A percentile compares a stretch with the other conserved stretches of the same genome.
phyloP scores from a whole-genome alignment of 2,329 filamentous ascomycete genomes.

The Ceratocystis smalleyi region DNA sequence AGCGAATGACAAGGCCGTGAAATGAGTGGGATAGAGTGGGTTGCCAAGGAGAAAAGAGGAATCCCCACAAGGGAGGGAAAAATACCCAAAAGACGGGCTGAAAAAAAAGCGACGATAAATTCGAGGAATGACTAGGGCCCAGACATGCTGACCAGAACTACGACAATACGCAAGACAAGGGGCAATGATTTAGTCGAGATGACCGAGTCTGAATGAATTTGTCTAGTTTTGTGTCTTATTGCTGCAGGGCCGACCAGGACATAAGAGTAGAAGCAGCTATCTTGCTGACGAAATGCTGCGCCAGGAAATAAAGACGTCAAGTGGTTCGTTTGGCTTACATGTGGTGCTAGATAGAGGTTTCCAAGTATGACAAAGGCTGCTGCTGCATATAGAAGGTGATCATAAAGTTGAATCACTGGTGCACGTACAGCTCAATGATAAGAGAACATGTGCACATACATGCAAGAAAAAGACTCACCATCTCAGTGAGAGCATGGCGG shows the following conservation, averaged over 20 bases:
- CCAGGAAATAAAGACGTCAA: not conserved
- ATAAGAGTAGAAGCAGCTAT: too few species aligned
- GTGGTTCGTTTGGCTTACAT: not conserved
- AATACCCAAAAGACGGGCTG: constrained; percentile 3
- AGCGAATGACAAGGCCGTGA: not conserved
- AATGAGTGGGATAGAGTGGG: constrained; percentile 1
- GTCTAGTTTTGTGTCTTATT: too few species aligned
- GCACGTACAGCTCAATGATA: not conserved
- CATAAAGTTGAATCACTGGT: not conserved
- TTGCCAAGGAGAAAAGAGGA: constrained; percentile 6
- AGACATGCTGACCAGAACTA: not conserved
- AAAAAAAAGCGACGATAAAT: not conserved
- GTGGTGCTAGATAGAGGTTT: not conserved
- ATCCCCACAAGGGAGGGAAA: not conserved
- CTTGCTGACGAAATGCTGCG: too few species aligned
- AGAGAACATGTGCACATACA: not conserved
- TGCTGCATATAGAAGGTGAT: not conserved
- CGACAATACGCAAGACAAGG: too few species aligned
- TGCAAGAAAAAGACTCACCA: not conserved
- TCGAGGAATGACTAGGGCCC: not conserved
- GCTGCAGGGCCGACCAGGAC: too few species aligned
- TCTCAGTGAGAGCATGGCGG: too few species aligned
- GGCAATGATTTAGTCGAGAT: too few species aligned
- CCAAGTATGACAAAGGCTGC: not conserved
- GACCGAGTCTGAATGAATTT: too few species aligned